These are phyloP conservation scores for Cutaneotrichosporon dermatis DNA, from an alignment of 1,284 basidiomycete species.

Conservation along the genomic window DNA sequence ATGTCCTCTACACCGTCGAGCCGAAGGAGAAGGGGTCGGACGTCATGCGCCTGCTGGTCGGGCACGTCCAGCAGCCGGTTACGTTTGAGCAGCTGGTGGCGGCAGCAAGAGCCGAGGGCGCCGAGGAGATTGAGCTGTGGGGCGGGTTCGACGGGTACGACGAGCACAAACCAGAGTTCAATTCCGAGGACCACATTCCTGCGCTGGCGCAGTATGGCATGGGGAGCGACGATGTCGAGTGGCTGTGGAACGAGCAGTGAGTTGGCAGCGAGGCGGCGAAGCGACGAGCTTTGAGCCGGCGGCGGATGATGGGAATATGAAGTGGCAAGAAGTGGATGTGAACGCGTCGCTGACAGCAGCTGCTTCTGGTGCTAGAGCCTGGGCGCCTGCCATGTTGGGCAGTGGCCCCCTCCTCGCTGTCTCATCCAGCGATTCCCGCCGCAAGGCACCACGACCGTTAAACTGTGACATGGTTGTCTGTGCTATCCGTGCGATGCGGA, in stretches of 20 bases:
- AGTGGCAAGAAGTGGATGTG: too few relatives aligned
- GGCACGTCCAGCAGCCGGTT: neutral
- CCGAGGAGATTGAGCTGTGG: conserved; percentile 13
- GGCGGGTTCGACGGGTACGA: conserved; percentile 7
- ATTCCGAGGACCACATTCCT: neutral
- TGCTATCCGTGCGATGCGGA: too few relatives aligned
- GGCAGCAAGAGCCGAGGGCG: conserved; percentile 5
- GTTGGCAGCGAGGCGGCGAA: neutral
- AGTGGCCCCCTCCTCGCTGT: too few relatives aligned
- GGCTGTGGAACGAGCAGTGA: conserved; percentile 12
- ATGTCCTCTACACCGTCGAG: conserved; percentile 5
- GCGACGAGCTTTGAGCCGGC: too few relatives aligned
- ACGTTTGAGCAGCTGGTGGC: conserved; percentile 5
- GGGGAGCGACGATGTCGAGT: conserved; percentile 7
- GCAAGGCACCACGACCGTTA: too few relatives aligned
- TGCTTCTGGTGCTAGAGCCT: conserved; percentile 4
- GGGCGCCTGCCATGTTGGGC: neutral
- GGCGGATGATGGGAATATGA: too few relatives aligned
- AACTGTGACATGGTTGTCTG: too few relatives aligned
- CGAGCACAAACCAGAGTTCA: neutral
- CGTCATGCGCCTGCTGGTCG: neutral
- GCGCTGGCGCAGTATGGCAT: conserved; percentile 10
- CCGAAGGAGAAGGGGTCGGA: neutral
- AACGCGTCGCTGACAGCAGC: too few relatives aligned
- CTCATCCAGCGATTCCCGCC: too few relatives aligned